Evolutionary conservation across 129 eudicot species (phyloP).

Genomic region (Saposhnikovia divaricata): DNA sequence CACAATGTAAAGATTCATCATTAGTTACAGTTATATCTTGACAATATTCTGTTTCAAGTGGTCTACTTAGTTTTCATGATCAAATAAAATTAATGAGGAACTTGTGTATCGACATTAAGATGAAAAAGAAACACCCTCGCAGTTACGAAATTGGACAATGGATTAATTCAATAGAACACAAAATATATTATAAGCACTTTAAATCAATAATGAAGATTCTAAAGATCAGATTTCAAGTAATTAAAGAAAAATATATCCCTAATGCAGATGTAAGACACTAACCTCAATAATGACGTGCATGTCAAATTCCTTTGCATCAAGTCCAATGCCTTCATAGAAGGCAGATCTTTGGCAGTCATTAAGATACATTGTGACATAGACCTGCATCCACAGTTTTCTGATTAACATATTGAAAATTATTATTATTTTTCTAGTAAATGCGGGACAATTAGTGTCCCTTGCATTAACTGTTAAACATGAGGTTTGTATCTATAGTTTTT

Average conservation of each 20-base stretch:
- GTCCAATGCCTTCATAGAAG: constrained; percentile 97
- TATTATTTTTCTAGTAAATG: neutral
- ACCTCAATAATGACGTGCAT: constrained; percentile 95
- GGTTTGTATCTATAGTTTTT: neutral
- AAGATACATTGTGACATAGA: constrained; percentile 96
- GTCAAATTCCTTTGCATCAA: constrained; percentile 86
- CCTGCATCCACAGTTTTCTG: constrained; percentile 33
- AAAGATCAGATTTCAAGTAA: neutral
- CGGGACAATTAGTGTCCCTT: neutral
- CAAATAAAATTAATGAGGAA: neutral
- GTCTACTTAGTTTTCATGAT: neutral
- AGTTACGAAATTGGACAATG: neutral
- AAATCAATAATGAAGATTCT: neutral
- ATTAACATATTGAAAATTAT: neutral
- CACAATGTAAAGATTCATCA: neutral
- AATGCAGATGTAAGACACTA: neutral
- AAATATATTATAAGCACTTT: neutral
- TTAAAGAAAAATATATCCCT: neutral
- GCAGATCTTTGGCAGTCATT: constrained; percentile 92
- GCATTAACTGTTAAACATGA: neutral
- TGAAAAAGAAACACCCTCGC: neutral
- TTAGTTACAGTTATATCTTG: neutral
- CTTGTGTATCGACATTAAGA: neutral
- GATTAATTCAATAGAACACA: neutral
- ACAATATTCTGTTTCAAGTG: neutral